Conservation (phyloP, 148 eudicot genomes). For the Cornus suecica region DNA sequence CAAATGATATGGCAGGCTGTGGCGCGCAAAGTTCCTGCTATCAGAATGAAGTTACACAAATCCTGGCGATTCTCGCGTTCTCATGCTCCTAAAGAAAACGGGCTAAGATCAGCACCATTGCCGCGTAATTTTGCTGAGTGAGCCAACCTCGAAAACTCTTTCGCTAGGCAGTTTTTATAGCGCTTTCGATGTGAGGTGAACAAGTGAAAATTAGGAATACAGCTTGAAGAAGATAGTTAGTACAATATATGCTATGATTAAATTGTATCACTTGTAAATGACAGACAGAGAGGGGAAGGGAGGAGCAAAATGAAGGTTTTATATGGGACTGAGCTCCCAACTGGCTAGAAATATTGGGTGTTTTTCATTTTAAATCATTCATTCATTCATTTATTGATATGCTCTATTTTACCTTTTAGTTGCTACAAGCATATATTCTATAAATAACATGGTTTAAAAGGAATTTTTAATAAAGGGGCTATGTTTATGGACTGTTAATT, state of each 20-base stretch:
- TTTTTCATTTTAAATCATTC: too few species aligned
- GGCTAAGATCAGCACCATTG: constrained; percentile 12
- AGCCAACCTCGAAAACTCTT: neutral
- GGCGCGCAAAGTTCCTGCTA: constrained; percentile 59
- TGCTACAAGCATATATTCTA: too few species aligned
- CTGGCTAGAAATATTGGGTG: too few species aligned
- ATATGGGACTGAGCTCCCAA: too few species aligned
- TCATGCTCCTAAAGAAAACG: neutral
- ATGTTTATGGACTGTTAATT: too few species aligned
- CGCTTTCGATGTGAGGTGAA: neutral
- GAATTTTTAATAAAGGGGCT: too few species aligned
- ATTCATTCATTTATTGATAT: too few species aligned
- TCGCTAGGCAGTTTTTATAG: neutral
- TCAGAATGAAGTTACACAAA: constrained; percentile 50
- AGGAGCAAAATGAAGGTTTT: too few species aligned
- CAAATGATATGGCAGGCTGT: constrained; percentile 89
- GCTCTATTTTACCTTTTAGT: too few species aligned
- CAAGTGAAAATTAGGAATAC: neutral
- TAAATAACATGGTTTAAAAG: too few species aligned
- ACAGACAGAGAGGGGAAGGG: too few species aligned
- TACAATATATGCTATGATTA: too few species aligned
- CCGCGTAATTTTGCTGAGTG: constrained; percentile 32
- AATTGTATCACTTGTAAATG: neutral
- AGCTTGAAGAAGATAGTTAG: constrained; percentile 3
- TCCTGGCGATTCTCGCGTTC: constrained; percentile 45